These are phyloP conservation scores for Chrysoporthe cubensis DNA, from an alignment of 2,329 filamentous ascomycete genomes.

Conservation along the genomic window DNA sequence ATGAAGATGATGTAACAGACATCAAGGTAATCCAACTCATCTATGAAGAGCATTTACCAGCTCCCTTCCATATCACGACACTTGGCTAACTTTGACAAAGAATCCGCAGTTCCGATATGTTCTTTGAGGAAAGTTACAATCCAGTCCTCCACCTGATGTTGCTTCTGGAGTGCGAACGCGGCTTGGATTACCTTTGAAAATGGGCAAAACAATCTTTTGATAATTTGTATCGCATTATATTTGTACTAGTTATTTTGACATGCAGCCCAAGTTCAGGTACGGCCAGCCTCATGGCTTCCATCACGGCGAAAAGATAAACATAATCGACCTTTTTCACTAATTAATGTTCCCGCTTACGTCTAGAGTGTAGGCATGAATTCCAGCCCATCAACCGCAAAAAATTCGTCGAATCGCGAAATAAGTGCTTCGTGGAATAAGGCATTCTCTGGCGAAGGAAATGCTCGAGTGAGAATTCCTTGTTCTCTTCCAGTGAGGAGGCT, in stretches of 20 bases:
- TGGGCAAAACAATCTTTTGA: not conserved
- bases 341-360: not conserved
- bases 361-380: slow-evolving; percentile 1
- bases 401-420: not conserved
- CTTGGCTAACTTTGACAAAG: not conserved
- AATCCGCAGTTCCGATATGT: slow-evolving; percentile 22
- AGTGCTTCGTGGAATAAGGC: not conserved
- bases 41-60: not conserved
- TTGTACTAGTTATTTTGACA: not conserved
- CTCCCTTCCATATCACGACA: no score
- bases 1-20: slow-evolving; percentile 21
- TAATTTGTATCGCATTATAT: not conserved
- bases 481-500: slow-evolving; percentile 33
- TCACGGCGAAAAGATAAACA: no score
- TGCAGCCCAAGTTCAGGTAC: no score
- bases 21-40: slow-evolving; percentile 13
- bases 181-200: not conserved
- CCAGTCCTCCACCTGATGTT: not conserved
- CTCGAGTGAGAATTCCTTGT: slow-evolving; percentile 29
- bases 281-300: no score
- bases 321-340: no score
- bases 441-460: slow-evolving; percentile 8
- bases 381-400: not conserved
- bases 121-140: not conserved
- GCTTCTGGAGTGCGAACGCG: no score